A percentile compares a stretch with the other conserved stretches of the same genome.
Conservation (phyloP, 371 early-diverging fungal species). For the Coemansia sp. region DNA sequence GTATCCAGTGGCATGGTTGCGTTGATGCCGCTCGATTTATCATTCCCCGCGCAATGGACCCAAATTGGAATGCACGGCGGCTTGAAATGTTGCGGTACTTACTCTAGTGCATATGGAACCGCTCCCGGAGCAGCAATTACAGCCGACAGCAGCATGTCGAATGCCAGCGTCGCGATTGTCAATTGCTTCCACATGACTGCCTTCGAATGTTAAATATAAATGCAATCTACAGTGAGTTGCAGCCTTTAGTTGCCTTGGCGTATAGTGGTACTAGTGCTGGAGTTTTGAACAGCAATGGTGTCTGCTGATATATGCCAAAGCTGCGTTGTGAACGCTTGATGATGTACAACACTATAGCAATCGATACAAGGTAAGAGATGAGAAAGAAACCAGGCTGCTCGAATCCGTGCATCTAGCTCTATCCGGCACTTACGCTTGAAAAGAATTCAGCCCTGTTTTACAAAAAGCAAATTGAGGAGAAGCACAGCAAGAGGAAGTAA, state of each 20-base stretch:
- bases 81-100: constrained; percentile 5
- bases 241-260: no score
- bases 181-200: constrained; percentile 38
- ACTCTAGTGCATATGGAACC: constrained; percentile 17
- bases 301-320: neutral
- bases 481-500: neutral
- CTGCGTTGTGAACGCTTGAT: no score
- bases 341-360: neutral
- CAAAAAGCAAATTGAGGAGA: neutral
- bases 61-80: neutral
- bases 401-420: no score
- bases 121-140: constrained; percentile 17
- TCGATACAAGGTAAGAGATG: neutral
- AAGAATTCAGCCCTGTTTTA: neutral
- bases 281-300: neutral
- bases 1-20: neutral
- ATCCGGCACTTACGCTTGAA: no score
- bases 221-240: neutral
- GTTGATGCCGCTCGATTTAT: neutral
- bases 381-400: no score
- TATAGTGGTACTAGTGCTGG: no score
- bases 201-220: neutral
- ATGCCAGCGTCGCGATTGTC: constrained; percentile 34
- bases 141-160: constrained; percentile 23
- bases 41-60: neutral